Percentiles rank a stretch among this genome's conserved stretches.
These are phyloP conservation scores for Ophiostoma ulmi DNA, from an alignment of 2,329 filamentous ascomycete genomes.

Conservation along the genomic window DNA sequence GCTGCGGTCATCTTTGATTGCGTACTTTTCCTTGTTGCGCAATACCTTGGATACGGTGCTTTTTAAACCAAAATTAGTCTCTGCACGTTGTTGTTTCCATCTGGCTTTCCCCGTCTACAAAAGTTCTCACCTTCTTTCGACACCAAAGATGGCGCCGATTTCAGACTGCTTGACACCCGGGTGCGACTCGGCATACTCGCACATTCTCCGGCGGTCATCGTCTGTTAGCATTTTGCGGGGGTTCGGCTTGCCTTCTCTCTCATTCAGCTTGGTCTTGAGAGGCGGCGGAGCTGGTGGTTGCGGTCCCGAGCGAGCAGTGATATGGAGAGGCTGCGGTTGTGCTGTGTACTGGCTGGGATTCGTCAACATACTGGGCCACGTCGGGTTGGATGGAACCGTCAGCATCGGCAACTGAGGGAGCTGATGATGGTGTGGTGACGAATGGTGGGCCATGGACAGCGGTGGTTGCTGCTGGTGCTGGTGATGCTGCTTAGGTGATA, in stretches of 20 bases:
- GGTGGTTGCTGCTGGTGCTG: conserved; percentile 17
- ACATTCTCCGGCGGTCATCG: conserved; percentile 87
- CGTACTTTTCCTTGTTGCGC: conserved; percentile 89
- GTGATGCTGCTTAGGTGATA: conserved; percentile 13
- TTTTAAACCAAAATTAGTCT: conserved; percentile 24
- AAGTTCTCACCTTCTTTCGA: conserved; percentile 76
- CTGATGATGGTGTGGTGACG: conserved; percentile 38
- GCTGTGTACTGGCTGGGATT: conserved; percentile 62
- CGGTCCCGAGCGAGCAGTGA: conserved; percentile 19
- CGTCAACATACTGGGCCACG: conserved; percentile 79
- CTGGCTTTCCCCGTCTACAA: too few relatives aligned
- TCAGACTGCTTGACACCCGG: conserved; percentile 91
- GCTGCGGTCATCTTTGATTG: conserved; percentile 73
- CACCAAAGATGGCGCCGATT: conserved; percentile 91
- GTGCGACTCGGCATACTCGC: conserved; percentile 84
- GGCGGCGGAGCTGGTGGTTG: conserved; percentile 44
- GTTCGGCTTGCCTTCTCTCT: conserved; percentile 51
- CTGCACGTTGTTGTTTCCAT: background rate
- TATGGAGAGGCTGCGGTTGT: conserved; percentile 34
- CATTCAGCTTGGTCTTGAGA: conserved; percentile 41
- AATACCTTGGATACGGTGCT: conserved; percentile 99
- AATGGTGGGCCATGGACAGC: conserved; percentile 30
- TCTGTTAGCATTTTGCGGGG: conserved; percentile 86
- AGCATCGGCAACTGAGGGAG: conserved; percentile 59
- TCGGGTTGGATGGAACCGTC: conserved; percentile 61